A percentile compares a stretch with the other conserved stretches of the same genome.
Evolutionary conservation across 2,329 filamentous ascomycete species (phyloP).

Genomic region (Aspergillus costaricaensis): DNA sequence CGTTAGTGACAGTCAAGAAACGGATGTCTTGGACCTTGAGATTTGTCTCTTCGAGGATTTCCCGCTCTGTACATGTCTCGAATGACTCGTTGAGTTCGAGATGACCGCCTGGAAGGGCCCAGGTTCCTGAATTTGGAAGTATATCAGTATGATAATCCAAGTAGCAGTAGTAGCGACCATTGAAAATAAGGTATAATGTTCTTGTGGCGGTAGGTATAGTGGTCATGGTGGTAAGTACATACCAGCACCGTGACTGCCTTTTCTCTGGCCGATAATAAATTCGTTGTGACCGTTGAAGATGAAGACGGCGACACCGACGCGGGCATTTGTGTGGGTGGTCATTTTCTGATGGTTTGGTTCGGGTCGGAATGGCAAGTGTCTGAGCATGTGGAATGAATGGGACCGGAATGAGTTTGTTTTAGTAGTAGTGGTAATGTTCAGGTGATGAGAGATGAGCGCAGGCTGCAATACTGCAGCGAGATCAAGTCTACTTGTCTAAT

Average conservation of each 20-base stretch:
- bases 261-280: slow-evolving; percentile 19
- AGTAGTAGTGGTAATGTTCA: too few relatives aligned
- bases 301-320: slow-evolving; percentile 21
- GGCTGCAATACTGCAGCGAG: too few relatives aligned
- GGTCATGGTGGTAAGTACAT: neutral
- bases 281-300: slow-evolving; percentile 14
- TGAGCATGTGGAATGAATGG: too few relatives aligned
- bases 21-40: slow-evolving; percentile 56
- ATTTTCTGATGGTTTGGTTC: neutral
- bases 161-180: neutral
- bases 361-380: neutral
- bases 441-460: too few relatives aligned
- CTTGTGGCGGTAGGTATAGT: neutral
- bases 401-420: too few relatives aligned
- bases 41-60: slow-evolving; percentile 71
- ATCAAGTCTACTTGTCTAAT: too few relatives aligned
- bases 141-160: too few relatives aligned
- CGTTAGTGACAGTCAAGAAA: slow-evolving; percentile 66
- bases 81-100: slow-evolving; percentile 69
- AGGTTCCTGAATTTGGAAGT: slow-evolving; percentile 52
- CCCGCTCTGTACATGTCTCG: slow-evolving; percentile 64
- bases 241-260: slow-evolving; percentile 23
- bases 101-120: slow-evolving; percentile 73
- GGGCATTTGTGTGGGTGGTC: slow-evolving; percentile 2
- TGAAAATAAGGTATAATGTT: neutral